Evolutionary conservation across 768 basidiomycete species (phyloP).

Genomic region (Baorangia bicolor): DNA sequence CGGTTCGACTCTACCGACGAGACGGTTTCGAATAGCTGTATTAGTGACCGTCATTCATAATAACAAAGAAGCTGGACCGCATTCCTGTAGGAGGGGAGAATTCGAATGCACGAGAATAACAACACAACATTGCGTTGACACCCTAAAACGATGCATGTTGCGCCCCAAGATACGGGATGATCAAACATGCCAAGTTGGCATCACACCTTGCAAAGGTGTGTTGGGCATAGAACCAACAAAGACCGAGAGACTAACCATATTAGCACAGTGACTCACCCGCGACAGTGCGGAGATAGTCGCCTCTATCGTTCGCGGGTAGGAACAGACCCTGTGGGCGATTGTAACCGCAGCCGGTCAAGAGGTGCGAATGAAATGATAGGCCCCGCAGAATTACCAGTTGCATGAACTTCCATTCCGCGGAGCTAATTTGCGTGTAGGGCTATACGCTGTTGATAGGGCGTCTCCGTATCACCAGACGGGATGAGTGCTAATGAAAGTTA

Average conservation of each 20-base stretch:
- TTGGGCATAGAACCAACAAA: background rate
- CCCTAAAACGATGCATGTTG: background rate
- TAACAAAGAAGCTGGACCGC: background rate
- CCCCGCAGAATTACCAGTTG: conserved; percentile 8
- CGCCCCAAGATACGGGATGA: background rate
- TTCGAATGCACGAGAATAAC: background rate
- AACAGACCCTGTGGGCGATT: background rate
- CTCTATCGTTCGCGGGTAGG: conserved; percentile 17
- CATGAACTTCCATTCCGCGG: conserved; percentile 25
- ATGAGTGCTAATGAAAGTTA: background rate
- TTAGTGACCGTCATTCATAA: background rate
- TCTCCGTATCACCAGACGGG: background rate
- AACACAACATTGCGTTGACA: background rate
- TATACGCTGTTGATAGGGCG: conserved; percentile 1
- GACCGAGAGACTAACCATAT: conserved; percentile 13
- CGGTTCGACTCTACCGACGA: background rate
- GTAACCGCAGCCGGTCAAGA: conserved; percentile 4
- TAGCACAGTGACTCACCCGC: background rate
- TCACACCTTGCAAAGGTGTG: background rate
- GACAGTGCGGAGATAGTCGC: conserved; percentile 22
- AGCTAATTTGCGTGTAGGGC: background rate
- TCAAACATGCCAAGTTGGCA: background rate
- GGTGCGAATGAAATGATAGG: conserved; percentile 16
- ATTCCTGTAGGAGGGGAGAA: background rate
- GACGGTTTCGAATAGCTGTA: background rate